Evolutionary conservation across 2,329 filamentous ascomycete species (phyloP).

Genomic region (Penicillium sp.): DNA sequence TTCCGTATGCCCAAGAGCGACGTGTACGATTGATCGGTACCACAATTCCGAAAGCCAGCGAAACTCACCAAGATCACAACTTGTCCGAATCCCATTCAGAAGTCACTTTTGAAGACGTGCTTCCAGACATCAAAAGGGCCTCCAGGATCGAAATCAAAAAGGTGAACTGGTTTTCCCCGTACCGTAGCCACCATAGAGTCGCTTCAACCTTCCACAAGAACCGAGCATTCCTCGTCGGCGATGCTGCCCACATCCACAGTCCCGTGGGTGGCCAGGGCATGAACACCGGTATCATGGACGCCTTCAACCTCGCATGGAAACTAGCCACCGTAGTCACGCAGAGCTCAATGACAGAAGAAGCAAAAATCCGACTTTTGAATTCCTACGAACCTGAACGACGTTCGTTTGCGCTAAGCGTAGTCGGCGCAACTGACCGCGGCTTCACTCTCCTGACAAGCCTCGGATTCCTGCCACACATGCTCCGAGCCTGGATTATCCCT

Average conservation of each 20-base stretch:
- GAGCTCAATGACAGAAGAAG: constrained; percentile 24
- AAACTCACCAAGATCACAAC: constrained; percentile 6
- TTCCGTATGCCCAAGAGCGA: constrained; percentile 26
- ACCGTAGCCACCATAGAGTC: constrained; percentile 47
- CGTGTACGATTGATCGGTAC: constrained; percentile 29
- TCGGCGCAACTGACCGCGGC: constrained; percentile 43
- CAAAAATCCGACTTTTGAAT: constrained; percentile 44
- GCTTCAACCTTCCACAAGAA: constrained; percentile 46
- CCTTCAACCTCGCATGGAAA: constrained; percentile 57
- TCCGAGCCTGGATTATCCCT: constrained; percentile 42
- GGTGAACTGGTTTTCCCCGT: constrained; percentile 45
- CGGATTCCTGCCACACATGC: constrained; percentile 42
- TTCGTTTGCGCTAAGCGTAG: constrained; percentile 46
- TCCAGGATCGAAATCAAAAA: constrained; percentile 27
- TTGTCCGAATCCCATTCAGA: constrained; percentile 18
- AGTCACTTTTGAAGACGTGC: constrained; percentile 33
- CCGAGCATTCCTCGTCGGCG: constrained; percentile 55
- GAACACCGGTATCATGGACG: constrained; percentile 57
- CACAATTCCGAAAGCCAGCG: constrained; percentile 6
- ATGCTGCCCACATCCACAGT: constrained; percentile 58
- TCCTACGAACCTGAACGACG: constrained; percentile 51
- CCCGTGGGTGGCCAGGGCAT: constrained; percentile 58
- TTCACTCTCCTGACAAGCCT: constrained; percentile 42
- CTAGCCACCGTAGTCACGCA: constrained; percentile 47
- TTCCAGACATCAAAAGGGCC: constrained; percentile 20